These are phyloP conservation scores for Trichoderma sp. DNA, from an alignment of 2,329 filamentous ascomycete species.

Conservation along the genomic window DNA sequence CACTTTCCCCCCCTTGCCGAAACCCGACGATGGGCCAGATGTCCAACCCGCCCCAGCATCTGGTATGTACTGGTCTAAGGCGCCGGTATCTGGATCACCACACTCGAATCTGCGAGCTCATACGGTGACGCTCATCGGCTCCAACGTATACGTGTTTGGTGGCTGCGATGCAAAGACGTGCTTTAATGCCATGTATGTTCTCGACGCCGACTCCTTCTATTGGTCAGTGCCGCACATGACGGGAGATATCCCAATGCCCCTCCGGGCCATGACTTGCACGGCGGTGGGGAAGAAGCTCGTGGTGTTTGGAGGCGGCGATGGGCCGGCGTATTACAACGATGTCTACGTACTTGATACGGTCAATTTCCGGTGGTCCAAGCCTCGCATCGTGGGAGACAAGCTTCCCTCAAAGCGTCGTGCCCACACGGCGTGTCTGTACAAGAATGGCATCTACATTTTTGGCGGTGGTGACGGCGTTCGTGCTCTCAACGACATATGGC, in stretches of 20 bases:
- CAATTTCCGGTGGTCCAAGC: constrained; percentile 65
- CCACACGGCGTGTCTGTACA: constrained; percentile 69
- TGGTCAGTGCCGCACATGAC: constrained; percentile 65
- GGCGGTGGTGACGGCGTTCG: constrained; percentile 69
- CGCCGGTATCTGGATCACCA: constrained; percentile 60
- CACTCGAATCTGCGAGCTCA: constrained; percentile 64
- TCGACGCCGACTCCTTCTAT: constrained; percentile 68
- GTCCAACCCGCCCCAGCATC: constrained; percentile 63
- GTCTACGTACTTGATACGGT: constrained; percentile 70
- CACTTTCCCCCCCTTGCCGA: constrained; percentile 56
- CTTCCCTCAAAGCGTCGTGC: constrained; percentile 61
- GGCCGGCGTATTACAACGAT: constrained; percentile 69
- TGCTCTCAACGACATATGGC: constrained; percentile 69
- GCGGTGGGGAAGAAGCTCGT: constrained; percentile 69
- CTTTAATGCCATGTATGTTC: constrained; percentile 67
- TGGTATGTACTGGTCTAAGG: constrained; percentile 71
- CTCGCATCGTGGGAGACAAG: constrained; percentile 57
- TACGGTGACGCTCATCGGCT: constrained; percentile 64
- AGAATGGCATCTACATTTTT: constrained; percentile 70
- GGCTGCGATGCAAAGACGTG: constrained; percentile 65
- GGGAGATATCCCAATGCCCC: constrained; percentile 62
- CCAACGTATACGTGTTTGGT: constrained; percentile 66
- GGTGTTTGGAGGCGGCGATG: constrained; percentile 68
- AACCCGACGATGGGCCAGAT: constrained; percentile 55
- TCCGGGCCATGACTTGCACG: constrained; percentile 70